Evolutionary conservation across 2,329 filamentous ascomycete species (phyloP), one percentile per base, ranked within the genome.

Genomic region (Fusarium guadeloupense): DNA sequence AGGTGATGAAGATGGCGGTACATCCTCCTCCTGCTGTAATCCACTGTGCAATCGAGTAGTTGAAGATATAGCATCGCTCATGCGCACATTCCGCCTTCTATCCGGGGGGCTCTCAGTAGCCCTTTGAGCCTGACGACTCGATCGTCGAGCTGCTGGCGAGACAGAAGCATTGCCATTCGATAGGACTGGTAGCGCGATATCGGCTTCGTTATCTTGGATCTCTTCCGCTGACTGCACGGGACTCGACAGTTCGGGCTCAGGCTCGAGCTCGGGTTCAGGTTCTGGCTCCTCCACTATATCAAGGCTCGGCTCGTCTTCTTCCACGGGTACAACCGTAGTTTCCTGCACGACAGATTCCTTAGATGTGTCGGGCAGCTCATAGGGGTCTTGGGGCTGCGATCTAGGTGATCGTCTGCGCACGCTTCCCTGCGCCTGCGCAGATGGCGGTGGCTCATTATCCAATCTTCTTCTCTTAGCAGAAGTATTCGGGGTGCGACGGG

Each of bases 21-120:
- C 67, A 17, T 62, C 71, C 13, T 73, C 69, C 14, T 74, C 71
- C 2, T 70, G 67, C 19, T 67, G 64, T 1, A 82, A 48, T 1
- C 77, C 71, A 47, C 76, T 72, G 38, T 81, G 78, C 14, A 85
- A 67, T n/a, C 76, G 75, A 1, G 75, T 71, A 19, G 77, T 80
- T 4, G 77, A 80, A 2, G 73, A 75, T 8, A 78, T 55, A 2
- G 73, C 73, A 1, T 72, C 74, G 28, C 71, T 73, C 8, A 74
- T 66, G 13, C 69, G 72, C 13, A 83, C 68, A 4, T 69, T 76
- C 21, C 79, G 77, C 42, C 83, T 74, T 9, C 77, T 78, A 2
- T 84, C 85, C 60, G 66, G 73, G 1, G 85, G 85, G 51, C 83
- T 86, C 66, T 87, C 66, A 4, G 72, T 63, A 43, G 72, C 65